Percentiles rank a stretch among this genome's conserved stretches.
Evolutionary conservation across 768 basidiomycete species (phyloP).

Genomic region (Steccherinum ochraceum): DNA sequence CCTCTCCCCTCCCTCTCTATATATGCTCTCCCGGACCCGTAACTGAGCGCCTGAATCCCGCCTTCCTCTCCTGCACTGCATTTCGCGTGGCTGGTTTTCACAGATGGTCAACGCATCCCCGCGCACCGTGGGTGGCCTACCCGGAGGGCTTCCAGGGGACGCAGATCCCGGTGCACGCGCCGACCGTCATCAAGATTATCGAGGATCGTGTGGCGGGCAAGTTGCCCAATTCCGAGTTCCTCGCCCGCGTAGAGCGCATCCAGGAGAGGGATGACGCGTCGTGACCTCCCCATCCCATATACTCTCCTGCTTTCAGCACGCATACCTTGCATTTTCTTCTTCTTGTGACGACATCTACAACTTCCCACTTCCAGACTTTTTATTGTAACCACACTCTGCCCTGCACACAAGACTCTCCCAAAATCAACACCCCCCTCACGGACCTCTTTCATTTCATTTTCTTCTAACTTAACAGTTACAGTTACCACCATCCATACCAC

Average conservation of each 20-base stretch:
- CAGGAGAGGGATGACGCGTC: no score
- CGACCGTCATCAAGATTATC: slow-evolving; percentile 58
- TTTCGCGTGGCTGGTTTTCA: neutral
- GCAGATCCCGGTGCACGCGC: slow-evolving; percentile 69
- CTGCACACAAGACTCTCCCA: neutral
- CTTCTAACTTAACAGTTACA: no score
- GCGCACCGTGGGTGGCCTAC: slow-evolving; percentile 54
- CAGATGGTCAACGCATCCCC: slow-evolving; percentile 36
- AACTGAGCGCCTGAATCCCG: neutral
- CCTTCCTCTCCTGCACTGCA: neutral
- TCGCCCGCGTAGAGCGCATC: neutral
- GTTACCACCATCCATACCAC: no score
- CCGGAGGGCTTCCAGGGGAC: slow-evolving; percentile 82
- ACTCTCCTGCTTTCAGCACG: neutral
- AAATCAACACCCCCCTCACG: neutral
- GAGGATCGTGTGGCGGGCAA: slow-evolving; percentile 53
- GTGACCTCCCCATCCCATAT: no score
- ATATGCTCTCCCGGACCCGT: neutral
- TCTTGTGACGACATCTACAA: no score
- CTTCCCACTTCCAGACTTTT: neutral
- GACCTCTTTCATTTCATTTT: neutral
- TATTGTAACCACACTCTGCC: neutral
- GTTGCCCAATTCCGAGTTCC: slow-evolving; percentile 10
- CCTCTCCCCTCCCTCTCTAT: neutral
- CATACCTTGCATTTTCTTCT: neutral